Base-by-base conservation (phyloP, 139 green algal species). In the Volvox africanus region DNA sequence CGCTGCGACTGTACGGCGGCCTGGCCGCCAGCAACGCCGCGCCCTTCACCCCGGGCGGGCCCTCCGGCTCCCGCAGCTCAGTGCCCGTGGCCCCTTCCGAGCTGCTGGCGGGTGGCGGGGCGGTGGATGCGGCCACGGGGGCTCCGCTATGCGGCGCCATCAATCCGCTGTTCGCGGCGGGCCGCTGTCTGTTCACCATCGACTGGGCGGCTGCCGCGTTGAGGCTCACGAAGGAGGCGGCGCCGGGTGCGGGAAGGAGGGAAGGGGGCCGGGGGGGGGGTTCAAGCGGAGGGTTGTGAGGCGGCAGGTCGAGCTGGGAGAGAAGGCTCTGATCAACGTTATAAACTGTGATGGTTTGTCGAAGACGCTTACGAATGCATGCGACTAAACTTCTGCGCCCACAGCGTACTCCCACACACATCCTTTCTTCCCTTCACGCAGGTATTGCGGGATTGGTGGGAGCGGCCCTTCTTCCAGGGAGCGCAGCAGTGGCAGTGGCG, bases 11-110 rank as follows among this genome's bases (percentile, higher is more conserved):
- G n/a, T 82, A 82, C 37, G 84, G 37, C 17, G 37, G 22, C 17
- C 69, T 89, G 69, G 84, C 84, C 2, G 68, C 84, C 69, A 14
- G 32, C 84, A 89, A 89, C 69, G 84, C 84, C 13, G 84, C 69
- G 37, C 68, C 69, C 37, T 89, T 81, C 69, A 89, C 84, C 0
- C 84, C 84, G 69, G 69, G 84, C 1, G 84, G 84, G 21, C 2
- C 20, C 79, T 37, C 67, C 79, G 28, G 68, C 21, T 73, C 69
- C 17, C 69, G 26, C 50, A 88, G 83, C 83, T 68, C 36, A 16
- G 83, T 88, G 24, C 1, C 35, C 67, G 83, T 88, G 26, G 28
- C 36, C 9, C 67, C 67, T 17, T 67, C 33, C 1, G 83, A 88
- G 36, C 35, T 68, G 19, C 24, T 35, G 62, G 32, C 21, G 33